A percentile compares a stretch with the other conserved stretches of the same genome.
Conservation (phyloP, 2,329 filamentous ascomycete genomes). For the Colletotrichum destructivum region DNA sequence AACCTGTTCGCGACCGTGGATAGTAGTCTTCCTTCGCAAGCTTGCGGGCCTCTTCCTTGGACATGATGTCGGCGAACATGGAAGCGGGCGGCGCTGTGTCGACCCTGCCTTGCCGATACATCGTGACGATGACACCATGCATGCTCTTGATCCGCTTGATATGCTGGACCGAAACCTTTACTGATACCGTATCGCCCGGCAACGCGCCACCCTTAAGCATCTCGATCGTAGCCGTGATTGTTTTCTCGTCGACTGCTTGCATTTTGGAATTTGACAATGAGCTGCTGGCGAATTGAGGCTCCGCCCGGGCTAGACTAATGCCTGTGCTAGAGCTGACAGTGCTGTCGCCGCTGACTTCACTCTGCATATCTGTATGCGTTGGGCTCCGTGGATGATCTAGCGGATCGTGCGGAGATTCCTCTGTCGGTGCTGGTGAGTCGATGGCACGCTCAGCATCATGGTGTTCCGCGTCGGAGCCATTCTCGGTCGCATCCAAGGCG, state of each 20-base stretch:
- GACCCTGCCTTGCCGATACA: conserved; percentile 92
- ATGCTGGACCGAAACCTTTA: conserved; percentile 88
- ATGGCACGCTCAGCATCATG: conserved; percentile 49
- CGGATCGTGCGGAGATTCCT: conserved; percentile 57
- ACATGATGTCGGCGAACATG: conserved; percentile 65
- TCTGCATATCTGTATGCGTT: conserved; percentile 70
- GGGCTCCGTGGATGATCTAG: conserved; percentile 58
- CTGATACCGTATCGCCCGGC: conserved; percentile 85
- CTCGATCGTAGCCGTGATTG: conserved; percentile 89
- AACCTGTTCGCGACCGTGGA: conserved; percentile 87
- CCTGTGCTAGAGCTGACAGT: conserved; percentile 76
- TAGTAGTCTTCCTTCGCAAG: conserved; percentile 87
- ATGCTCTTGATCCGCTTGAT: conserved; percentile 92
- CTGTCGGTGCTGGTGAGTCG: conserved; percentile 57
- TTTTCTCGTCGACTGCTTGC: conserved; percentile 74
- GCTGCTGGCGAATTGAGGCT: conserved; percentile 46
- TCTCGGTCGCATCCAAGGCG: conserved; percentile 59
- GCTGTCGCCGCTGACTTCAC: conserved; percentile 81
- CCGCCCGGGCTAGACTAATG: conserved; percentile 60
- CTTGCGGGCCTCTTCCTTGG: conserved; percentile 76
- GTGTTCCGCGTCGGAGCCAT: conserved; percentile 50
- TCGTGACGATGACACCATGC: conserved; percentile 91
- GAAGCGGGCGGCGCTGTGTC: conserved; percentile 77
- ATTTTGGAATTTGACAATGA: conserved; percentile 61
- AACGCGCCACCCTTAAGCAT: conserved; percentile 86